Evolutionary conservation across 805 yeast species (phyloP), one percentile per base, ranked within the genome.

Genomic region (Lipomyces japonicus): DNA sequence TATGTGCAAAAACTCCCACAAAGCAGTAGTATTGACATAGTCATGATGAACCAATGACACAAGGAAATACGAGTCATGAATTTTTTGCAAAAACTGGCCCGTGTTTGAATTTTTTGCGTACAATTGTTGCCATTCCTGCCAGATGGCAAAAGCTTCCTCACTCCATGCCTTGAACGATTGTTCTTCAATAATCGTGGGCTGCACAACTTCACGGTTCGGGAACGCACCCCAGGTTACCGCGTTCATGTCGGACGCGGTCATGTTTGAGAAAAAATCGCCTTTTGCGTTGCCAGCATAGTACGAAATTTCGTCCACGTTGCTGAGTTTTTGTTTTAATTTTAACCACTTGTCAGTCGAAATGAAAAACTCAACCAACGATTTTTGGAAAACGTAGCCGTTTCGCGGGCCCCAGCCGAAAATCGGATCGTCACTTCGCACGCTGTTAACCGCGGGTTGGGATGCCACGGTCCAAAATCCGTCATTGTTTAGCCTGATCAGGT

Each of bases 141-240:
- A 86, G 53, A 93, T 84, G 50, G 80, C 76, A 68, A 88, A 93
- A 0, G 96, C 95, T 67, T 93, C 99, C 62, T 90, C 97, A 39
- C 84, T 79, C 98, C 98, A 93, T 0, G 96, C 96, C 59, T 79
- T 78, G 72, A 93, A 91, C 1, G 97, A 87, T 61, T 89, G 96
- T 60, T 81, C 85, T 64, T 90, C 96, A 49, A 93, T 82, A 54
- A 90, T 84, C 0, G 98, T 93, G 0, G 97, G 86, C 67, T 90
- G 97, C 32, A 88, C 78, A 32, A 89, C 82, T 64, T 88, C 96
- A 57, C 89, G 79, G 67, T 83, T 83, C 5, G 95, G 95, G 75
- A 93, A 91, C 2, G 86, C 95, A 55, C 97, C 98, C 98, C 98
- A 93, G 1, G 98, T 93, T 6, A 93, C 95, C 24, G 93, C 95